phyloP scores from a whole-genome alignment of 106 monocot genomes.

The Dendrobium huoshanense region DNA sequence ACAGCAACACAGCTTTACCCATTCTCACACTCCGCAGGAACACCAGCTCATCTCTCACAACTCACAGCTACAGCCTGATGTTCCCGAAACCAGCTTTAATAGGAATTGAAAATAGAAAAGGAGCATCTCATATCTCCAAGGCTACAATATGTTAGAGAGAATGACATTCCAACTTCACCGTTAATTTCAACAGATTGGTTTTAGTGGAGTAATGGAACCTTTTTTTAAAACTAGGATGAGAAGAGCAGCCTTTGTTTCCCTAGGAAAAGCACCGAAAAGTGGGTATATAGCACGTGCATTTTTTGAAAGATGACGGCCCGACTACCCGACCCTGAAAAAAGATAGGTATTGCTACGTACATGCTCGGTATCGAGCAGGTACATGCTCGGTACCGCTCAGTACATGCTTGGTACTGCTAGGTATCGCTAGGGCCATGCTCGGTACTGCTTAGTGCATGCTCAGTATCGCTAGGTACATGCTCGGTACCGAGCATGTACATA shows the following conservation, averaged over 20 bases:
- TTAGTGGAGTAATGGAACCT: not conserved
- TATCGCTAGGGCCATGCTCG: too few relatives aligned
- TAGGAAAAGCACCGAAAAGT: not conserved
- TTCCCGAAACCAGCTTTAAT: not conserved
- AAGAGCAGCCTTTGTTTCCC: slow-evolving; percentile 2
- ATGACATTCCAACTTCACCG: not conserved
- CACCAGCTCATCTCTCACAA: slow-evolving; percentile 5
- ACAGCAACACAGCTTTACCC: slow-evolving; percentile 6
- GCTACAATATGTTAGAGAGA: not conserved
- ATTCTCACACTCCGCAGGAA: not conserved
- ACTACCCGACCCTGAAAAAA: too few relatives aligned
- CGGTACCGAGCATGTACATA: too few relatives aligned
- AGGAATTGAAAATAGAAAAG: not conserved
- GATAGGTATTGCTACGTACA: too few relatives aligned
- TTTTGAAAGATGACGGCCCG: too few relatives aligned
- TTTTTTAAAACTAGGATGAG: not conserved
- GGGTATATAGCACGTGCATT: too few relatives aligned
- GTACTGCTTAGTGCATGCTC: too few relatives aligned
- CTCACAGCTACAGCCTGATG: slow-evolving; percentile 9
- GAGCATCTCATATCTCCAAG: not conserved
- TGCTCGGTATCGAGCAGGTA: too few relatives aligned
- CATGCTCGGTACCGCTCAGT: too few relatives aligned
- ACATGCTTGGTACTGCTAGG: too few relatives aligned
- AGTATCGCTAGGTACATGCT: too few relatives aligned
- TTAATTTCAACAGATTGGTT: not conserved